phyloP scores from a whole-genome alignment of 1,284 basidiomycete species.

The Moesziomyces antarcticus region DNA sequence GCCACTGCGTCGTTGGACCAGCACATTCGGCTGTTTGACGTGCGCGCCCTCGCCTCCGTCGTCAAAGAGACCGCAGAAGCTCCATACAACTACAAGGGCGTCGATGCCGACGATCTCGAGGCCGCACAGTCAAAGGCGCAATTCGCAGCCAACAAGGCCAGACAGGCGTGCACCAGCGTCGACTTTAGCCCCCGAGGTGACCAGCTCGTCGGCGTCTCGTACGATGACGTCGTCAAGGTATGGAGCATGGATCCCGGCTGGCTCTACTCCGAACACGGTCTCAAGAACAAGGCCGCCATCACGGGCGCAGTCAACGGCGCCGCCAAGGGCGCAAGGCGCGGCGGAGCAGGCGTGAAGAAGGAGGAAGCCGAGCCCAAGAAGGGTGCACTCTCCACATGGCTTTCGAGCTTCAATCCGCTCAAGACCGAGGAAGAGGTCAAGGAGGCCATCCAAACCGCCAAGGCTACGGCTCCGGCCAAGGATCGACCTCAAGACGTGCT shows the following conservation, averaged over 20 bases:
- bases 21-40: constrained; percentile 62
- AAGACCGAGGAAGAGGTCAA: constrained; percentile 27
- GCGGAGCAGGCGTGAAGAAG: constrained; percentile 22
- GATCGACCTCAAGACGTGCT: constrained; percentile 47
- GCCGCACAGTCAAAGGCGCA: constrained; percentile 45
- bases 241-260: constrained; percentile 33
- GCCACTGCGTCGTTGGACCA: constrained; percentile 65
- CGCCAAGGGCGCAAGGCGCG: constrained; percentile 4
- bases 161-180: constrained; percentile 62
- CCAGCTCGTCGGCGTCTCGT: constrained; percentile 59
- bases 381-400: constrained; percentile 24
- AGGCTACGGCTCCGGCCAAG: neutral
- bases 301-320: constrained; percentile 9
- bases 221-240: constrained; percentile 63
- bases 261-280: constrained; percentile 29
- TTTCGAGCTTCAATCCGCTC: constrained; percentile 22
- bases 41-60: constrained; percentile 47
- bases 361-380: constrained; percentile 12
- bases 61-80: constrained; percentile 38
- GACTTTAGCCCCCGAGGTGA: constrained; percentile 59
- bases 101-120: constrained; percentile 48
- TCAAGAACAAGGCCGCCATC: constrained; percentile 22
- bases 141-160: constrained; percentile 38
- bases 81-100: constrained; percentile 49
- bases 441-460: constrained; percentile 29